Conservation (phyloP, 1,139 yeast species). For the Nakaseomyces kungkrabaensis region DNA sequence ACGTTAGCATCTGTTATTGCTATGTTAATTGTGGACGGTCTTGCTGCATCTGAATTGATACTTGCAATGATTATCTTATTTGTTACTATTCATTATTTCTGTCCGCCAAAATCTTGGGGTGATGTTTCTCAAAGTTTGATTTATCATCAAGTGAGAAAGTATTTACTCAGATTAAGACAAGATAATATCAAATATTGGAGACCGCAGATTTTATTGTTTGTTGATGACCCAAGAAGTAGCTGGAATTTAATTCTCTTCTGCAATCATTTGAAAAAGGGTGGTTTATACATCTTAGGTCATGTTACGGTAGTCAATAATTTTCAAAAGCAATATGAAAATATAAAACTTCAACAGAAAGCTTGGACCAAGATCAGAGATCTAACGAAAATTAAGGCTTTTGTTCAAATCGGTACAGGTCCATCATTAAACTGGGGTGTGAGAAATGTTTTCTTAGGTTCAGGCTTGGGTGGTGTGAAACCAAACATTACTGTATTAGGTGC, state of each 20-base stretch:
- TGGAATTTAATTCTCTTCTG: slow-evolving; percentile 94
- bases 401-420: slow-evolving; percentile 84
- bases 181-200: slow-evolving; percentile 97
- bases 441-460: slow-evolving; percentile 83
- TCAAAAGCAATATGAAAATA: slow-evolving; percentile 53
- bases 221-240: slow-evolving; percentile 82
- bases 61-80: slow-evolving; percentile 57
- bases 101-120: slow-evolving; percentile 96
- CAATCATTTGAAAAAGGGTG: slow-evolving; percentile 90
- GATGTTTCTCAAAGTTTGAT: slow-evolving; percentile 91
- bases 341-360: slow-evolving; percentile 62
- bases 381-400: slow-evolving; percentile 78
- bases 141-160: slow-evolving; percentile 92
- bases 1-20: slow-evolving; percentile 61
- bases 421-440: slow-evolving; percentile 92
- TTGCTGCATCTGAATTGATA: slow-evolving; percentile 71
- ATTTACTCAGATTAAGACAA: slow-evolving; percentile 66
- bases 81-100: slow-evolving; percentile 70
- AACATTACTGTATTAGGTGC: slow-evolving; percentile 88
- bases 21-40: slow-evolving; percentile 90
- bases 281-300: slow-evolving; percentile 84
- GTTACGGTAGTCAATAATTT: slow-evolving; percentile 54
- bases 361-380: slow-evolving; percentile 78
- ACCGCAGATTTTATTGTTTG: slow-evolving; percentile 79
- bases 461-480: slow-evolving; percentile 95